Base-by-base conservation (phyloP, 805 yeast genomes). In the Ogataea pini region DNA sequence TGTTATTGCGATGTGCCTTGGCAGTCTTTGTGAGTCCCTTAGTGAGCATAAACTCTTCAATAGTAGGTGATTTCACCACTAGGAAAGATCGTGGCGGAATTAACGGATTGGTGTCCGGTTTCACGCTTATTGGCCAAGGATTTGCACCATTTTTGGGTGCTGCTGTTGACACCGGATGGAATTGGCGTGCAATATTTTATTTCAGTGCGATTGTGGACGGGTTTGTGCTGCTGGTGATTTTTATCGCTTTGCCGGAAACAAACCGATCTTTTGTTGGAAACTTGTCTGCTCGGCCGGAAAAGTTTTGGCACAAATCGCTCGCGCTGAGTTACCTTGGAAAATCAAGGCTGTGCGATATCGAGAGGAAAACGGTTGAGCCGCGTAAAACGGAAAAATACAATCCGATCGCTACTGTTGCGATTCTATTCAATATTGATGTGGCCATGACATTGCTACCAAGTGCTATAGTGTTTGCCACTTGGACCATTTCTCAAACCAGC, bases 161-260 rank as follows among this genome's bases (percentile, higher is more conserved):
- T 4, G 68, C 70, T 1, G 57, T 79, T 61, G 87, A 71, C 48
- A 76, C 76, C 7, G 72, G 72, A 3, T 70, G 78, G 52, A 72
- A 80, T 16, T 89, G 96, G 96, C 73, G 91, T 56, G 80, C 89
- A 0, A 78, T 84, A n/a, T 86, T 86, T 57, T 81, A 89, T 81
- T 86, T 89, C 52, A 65, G 86, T 44, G 81, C 86, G 1, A 82
- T 85, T 22, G 80, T 85, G 8, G 78, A 85, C 25, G 84, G 84
- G 3, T 49, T 64, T 2, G 71, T 79, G 3, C 51, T 75, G 0
- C 1, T 63, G 1, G 14, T 63, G 1, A 59, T 69, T 1, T 48
- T 73, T 2, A 28, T 76, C 5, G 48, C 74, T 3, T 64, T 89
- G 14, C 95, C 96, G 1, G 96, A 90, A 61, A 90, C 96, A 0